Percentiles rank a stretch among this genome's conserved stretches.
phyloP scores from a whole-genome alignment of 345 rosid species.

The Heritiera fomes region DNA sequence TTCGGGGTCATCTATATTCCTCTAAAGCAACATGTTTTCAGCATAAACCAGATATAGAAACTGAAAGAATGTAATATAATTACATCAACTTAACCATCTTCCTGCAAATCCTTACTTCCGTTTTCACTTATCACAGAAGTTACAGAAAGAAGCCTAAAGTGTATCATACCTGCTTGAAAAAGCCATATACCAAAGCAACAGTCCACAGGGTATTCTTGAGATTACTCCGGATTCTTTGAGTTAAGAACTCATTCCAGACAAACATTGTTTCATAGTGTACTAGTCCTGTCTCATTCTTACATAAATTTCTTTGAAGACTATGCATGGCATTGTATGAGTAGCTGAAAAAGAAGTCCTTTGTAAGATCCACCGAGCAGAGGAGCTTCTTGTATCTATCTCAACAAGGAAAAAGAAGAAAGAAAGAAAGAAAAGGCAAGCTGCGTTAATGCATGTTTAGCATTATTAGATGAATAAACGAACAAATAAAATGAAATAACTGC shows the following conservation, averaged over 20 bases:
- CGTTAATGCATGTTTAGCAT: slow-evolving; percentile 34
- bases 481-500: slow-evolving; percentile 25
- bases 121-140: not conserved
- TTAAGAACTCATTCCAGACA: slow-evolving; percentile 93
- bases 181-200: slow-evolving; percentile 90
- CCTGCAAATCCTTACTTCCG: no score
- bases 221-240: slow-evolving; percentile 61
- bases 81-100: not conserved
- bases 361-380: slow-evolving; percentile 85
- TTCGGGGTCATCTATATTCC: not conserved
- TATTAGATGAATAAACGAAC: slow-evolving; percentile 20
- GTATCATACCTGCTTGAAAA: slow-evolving; percentile 82
- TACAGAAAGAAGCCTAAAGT: not conserved
- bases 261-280: slow-evolving; percentile 74
- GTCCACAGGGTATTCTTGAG: slow-evolving; percentile 83
- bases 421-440: slow-evolving; percentile 28
- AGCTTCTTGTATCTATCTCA: slow-evolving; percentile 94
- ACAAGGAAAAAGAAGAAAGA: slow-evolving; percentile 30
- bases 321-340: slow-evolving; percentile 84
- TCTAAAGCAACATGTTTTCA: not conserved
- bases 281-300: slow-evolving; percentile 42
- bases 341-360: slow-evolving; percentile 98
- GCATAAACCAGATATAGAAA: not conserved
- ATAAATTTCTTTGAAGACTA: slow-evolving; percentile 80
- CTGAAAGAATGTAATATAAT: not conserved